phyloP scores from a whole-genome alignment of 1,284 basidiomycete genomes.

The Ceratorhiza oryzae-sativae region DNA sequence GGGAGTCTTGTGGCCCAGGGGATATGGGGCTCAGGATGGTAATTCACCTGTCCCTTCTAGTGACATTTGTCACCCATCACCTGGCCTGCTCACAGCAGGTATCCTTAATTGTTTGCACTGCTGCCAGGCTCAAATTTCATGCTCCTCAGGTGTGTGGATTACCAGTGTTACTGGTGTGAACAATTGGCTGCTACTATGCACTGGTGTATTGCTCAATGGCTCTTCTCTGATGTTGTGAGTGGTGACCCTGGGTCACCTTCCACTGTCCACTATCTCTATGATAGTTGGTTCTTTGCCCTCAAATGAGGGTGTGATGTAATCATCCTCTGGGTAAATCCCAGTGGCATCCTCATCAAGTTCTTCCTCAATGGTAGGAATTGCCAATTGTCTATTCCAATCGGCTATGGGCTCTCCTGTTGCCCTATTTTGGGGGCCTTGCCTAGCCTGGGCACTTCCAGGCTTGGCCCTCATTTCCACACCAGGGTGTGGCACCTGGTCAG shows the following conservation, averaged over 20 bases:
- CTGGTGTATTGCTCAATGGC: neutral
- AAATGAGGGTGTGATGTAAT: neutral
- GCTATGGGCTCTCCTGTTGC: neutral
- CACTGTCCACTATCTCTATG: neutral
- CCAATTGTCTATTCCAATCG: neutral
- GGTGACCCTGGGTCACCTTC: neutral
- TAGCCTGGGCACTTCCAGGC: constrained; percentile 2
- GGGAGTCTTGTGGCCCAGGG: neutral
- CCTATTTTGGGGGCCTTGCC: neutral
- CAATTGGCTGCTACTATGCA: neutral
- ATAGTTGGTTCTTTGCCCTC: neutral
- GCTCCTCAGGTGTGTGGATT: neutral
- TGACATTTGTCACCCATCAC: neutral
- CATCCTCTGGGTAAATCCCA: no score
- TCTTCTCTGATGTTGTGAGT: neutral
- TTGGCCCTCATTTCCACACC: neutral
- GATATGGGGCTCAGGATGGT: neutral
- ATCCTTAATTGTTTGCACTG: neutral
- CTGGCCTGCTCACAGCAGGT: neutral
- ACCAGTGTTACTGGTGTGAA: constrained; percentile 4
- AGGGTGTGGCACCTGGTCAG: neutral
- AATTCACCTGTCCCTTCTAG: neutral
- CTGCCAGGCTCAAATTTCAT: neutral
- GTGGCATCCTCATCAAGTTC: neutral
- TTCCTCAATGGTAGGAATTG: neutral